Percentiles rank a stretch among this genome's conserved stretches.
phyloP scores from a whole-genome alignment of 2,329 filamentous ascomycete species.

The Metarhizium rileyi region DNA sequence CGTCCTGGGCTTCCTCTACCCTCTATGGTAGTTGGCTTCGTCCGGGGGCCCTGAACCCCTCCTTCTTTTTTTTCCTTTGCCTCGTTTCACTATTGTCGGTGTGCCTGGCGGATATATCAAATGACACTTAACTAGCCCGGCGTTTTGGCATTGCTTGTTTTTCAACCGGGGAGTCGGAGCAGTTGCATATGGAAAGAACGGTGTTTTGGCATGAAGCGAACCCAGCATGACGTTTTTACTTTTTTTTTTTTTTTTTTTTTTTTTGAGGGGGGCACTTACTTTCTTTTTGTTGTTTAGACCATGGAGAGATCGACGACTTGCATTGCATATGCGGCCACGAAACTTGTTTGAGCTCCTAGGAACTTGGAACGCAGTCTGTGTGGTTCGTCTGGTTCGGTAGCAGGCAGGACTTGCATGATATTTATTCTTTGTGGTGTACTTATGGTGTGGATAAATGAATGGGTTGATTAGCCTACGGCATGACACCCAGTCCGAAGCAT shows the following conservation, averaged over 20 bases:
- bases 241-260: no score
- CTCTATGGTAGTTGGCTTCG: constrained; percentile 1
- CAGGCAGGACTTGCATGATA: no score
- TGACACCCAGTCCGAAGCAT: no score
- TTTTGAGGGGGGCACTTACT: no score
- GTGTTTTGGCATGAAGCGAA: neutral
- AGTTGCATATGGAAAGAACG: constrained; percentile 3
- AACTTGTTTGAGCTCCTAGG: neutral
- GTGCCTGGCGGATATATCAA: neutral
- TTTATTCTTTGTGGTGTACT: no score
- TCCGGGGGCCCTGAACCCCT: no score
- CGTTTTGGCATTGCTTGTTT: neutral
- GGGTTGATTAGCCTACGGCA: no score
- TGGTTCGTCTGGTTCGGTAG: no score
- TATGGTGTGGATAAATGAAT: no score
- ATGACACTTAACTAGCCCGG: neutral
- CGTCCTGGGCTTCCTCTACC: constrained; percentile 13
- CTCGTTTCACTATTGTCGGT: no score
- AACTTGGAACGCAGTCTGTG: neutral
- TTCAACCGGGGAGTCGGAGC: neutral
- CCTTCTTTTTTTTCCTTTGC: neutral
- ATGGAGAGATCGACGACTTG: neutral
- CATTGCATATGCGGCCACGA: neutral
- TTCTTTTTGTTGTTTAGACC: neutral
- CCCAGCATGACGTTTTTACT: neutral